Conservation (phyloP, 2,329 filamentous ascomycete genomes). For the Trichoderma aggressivum region DNA sequence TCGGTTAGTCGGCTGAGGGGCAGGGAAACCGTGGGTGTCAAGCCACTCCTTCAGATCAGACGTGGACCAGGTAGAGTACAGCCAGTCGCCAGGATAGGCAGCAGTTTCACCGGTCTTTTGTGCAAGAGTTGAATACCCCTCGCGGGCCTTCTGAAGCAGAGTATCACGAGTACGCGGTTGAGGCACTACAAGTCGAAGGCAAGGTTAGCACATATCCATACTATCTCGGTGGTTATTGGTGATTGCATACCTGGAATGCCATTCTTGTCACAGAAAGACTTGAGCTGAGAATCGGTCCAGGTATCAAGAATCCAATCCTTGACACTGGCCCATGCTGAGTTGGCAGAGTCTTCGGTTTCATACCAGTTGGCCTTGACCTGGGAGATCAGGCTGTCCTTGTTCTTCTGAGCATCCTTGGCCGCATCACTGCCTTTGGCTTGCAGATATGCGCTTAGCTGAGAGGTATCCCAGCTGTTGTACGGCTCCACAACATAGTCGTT, state of each 20-base stretch:
- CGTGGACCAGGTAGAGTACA: conserved; percentile 87
- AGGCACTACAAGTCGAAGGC: conserved; percentile 53
- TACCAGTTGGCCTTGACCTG: conserved; percentile 74
- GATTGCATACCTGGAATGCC: conserved; percentile 61
- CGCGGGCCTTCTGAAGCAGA: conserved; percentile 71
- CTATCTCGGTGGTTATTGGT: background rate
- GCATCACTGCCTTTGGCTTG: conserved; percentile 67
- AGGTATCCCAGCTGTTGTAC: conserved; percentile 72
- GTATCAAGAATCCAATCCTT: conserved; percentile 95
- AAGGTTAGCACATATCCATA: background rate
- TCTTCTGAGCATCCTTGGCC: conserved; percentile 62
- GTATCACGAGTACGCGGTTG: conserved; percentile 84
- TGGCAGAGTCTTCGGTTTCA: conserved; percentile 73
- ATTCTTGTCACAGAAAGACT: conserved; percentile 87
- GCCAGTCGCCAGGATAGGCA: conserved; percentile 91
- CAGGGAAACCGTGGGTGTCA: conserved; percentile 80
- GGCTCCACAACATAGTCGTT: conserved; percentile 69
- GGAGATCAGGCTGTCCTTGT: conserved; percentile 63
- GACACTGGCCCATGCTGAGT: conserved; percentile 66
- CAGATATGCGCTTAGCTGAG: conserved; percentile 66
- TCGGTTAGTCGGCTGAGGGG: conserved; percentile 77
- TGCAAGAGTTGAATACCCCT: conserved; percentile 76
- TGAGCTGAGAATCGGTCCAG: conserved; percentile 90
- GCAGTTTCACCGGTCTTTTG: conserved; percentile 71
- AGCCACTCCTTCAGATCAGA: conserved; percentile 94